Conservation (phyloP, 129 eudicot species). For the Tagetes patula region DNA sequence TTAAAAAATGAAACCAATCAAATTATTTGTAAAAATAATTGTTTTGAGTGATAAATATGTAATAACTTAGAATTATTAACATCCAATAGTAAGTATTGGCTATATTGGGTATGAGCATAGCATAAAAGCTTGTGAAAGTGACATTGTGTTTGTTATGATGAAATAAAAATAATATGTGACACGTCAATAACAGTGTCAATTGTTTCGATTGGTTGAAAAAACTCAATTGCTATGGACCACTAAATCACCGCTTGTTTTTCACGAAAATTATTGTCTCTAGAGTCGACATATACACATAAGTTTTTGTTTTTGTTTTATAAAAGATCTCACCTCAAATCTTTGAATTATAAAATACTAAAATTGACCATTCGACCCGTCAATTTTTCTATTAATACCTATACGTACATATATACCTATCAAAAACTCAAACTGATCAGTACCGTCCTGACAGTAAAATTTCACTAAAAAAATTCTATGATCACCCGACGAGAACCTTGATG, state of each 20-base stretch:
- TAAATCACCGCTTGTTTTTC: slow-evolving; percentile 21
- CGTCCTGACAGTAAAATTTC: too few relatives aligned
- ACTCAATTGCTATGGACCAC: slow-evolving; percentile 31
- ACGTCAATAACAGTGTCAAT: slow-evolving; percentile 18
- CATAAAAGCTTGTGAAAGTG: slow-evolving; percentile 28
- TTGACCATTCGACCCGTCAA: not conserved
- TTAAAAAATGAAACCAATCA: too few relatives aligned
- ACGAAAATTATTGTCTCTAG: not conserved
- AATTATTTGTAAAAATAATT: too few relatives aligned
- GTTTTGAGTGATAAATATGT: too few relatives aligned
- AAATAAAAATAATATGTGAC: slow-evolving; percentile 29
- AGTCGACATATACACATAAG: slow-evolving; percentile 1
- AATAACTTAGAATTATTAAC: too few relatives aligned
- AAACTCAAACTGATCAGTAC: too few relatives aligned
- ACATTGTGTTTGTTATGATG: slow-evolving; percentile 15
- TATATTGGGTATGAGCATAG: too few relatives aligned
- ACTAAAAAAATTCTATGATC: too few relatives aligned
- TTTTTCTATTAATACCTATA: not conserved
- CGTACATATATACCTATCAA: too few relatives aligned
- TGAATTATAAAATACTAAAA: too few relatives aligned
- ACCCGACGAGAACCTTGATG: too few relatives aligned
- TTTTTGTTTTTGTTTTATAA: slow-evolving; percentile 10
- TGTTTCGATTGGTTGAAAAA: slow-evolving; percentile 25
- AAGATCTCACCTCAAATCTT: not conserved
- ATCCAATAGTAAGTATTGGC: too few relatives aligned